Percentiles rank a stretch among this genome's conserved stretches.
Evolutionary conservation across 768 basidiomycete species (phyloP).

Genomic region (Inosperma sp.): DNA sequence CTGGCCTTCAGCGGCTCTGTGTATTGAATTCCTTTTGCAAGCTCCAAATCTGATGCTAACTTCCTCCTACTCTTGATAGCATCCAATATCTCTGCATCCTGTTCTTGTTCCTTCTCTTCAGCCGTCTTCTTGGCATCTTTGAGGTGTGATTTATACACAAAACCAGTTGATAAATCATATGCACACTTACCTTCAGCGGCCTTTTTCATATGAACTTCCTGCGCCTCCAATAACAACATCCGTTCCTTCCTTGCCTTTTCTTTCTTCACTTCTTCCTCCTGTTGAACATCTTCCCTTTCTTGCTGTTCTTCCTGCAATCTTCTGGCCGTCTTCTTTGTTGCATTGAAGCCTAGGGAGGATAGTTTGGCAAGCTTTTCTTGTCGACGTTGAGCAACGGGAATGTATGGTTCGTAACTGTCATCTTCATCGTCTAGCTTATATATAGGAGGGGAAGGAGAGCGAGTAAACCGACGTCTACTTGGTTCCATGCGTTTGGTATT

Average conservation of each 20-base stretch:
- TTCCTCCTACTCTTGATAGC: slow-evolving; percentile 90
- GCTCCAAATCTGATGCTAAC: slow-evolving; percentile 86
- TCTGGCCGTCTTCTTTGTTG: slow-evolving; percentile 48
- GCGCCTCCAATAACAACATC: slow-evolving; percentile 87
- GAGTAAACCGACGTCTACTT: slow-evolving; percentile 48
- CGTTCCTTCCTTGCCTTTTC: slow-evolving; percentile 80
- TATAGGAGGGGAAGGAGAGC: slow-evolving; percentile 53
- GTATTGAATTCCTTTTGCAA: slow-evolving; percentile 91
- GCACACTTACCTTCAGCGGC: slow-evolving; percentile 65
- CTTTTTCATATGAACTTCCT: slow-evolving; percentile 86
- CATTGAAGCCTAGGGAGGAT: slow-evolving; percentile 52
- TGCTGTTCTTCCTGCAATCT: slow-evolving; percentile 58
- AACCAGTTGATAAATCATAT: neutral
- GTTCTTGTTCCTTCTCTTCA: slow-evolving; percentile 80
- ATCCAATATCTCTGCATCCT: slow-evolving; percentile 84
- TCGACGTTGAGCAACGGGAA: slow-evolving; percentile 82
- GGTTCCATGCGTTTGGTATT: slow-evolving; percentile 27
- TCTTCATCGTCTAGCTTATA: slow-evolving; percentile 63
- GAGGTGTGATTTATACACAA: slow-evolving; percentile 2
- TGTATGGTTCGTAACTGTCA: slow-evolving; percentile 74
- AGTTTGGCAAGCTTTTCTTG: slow-evolving; percentile 77
- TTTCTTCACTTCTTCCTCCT: slow-evolving; percentile 69
- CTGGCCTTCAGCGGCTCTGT: slow-evolving; percentile 79
- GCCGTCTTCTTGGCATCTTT: slow-evolving; percentile 83
- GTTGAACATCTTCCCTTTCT: slow-evolving; percentile 68